These are phyloP conservation scores for Boechera divaricarpa DNA, from an alignment of 345 rosid genomes.

Conservation along the genomic window DNA sequence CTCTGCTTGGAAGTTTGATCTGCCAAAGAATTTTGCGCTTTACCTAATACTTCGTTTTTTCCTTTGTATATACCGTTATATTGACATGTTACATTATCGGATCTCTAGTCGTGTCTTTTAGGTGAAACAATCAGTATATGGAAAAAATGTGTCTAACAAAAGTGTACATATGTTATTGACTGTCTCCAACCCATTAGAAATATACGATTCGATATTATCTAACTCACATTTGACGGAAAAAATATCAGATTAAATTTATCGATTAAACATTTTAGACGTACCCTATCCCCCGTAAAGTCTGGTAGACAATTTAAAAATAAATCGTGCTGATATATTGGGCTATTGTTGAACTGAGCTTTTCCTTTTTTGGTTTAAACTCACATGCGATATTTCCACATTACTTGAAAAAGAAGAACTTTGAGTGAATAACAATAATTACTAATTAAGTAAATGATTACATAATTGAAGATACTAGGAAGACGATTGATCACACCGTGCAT, in stretches of 20 bases:
- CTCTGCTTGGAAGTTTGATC: not conserved
- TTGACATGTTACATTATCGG: constrained; percentile 12
- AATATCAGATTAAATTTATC: constrained; percentile 2
- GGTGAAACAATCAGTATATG: constrained; percentile 11
- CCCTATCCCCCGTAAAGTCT: not conserved
- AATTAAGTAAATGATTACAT: too few species aligned
- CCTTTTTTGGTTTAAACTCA: too few species aligned
- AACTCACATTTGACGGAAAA: constrained; percentile 13
- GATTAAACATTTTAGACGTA: constrained; percentile 18
- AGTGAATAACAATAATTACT: too few species aligned
- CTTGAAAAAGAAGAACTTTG: too few species aligned
- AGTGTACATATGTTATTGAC: constrained; percentile 7
- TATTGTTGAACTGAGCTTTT: not conserved
- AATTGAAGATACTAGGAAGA: too few species aligned
- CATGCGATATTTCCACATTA: too few species aligned
- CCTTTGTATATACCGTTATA: constrained; percentile 12
- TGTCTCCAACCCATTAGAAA: not conserved
- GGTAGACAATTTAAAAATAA: not conserved
- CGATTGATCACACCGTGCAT: too few species aligned
- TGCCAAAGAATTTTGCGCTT: constrained; percentile 15
- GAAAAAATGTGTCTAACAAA: not conserved
- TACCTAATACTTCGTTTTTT: constrained; percentile 4
- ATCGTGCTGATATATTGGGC: constrained; percentile 22
- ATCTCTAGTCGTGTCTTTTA: constrained; percentile 16
- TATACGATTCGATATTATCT: not conserved